These are phyloP conservation scores for Podaxis sp. DNA, from an alignment of 768 basidiomycete genomes.

Conservation along the genomic window DNA sequence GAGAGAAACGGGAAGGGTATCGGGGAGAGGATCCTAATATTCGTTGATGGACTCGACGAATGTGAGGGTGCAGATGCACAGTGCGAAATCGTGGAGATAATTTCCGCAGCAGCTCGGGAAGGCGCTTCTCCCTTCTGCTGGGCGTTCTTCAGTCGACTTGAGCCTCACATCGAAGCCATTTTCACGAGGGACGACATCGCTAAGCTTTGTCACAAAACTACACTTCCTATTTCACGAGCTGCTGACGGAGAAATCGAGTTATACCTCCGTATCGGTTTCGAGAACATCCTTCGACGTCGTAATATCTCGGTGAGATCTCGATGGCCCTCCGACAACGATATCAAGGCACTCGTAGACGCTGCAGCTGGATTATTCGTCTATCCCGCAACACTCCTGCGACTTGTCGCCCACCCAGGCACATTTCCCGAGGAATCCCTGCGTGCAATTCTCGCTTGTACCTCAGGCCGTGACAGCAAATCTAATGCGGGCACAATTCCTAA, in stretches of 20 bases:
- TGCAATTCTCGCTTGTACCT: background rate
- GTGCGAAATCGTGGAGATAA: background rate
- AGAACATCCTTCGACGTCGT: background rate
- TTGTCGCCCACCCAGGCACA: slow-evolving; percentile 19
- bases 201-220: background rate
- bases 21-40: background rate
- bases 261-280: background rate
- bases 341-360: slow-evolving; percentile 17
- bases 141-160: slow-evolving; percentile 7
- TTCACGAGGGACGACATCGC: background rate
- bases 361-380: slow-evolving; percentile 26
- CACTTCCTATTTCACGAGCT: background rate
- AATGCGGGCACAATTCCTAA: background rate
- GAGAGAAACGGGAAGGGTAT: background rate
- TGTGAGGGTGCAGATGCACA: background rate
- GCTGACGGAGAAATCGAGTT: background rate
- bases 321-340: slow-evolving; percentile 16
- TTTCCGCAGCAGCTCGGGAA: background rate
- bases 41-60: slow-evolving; percentile 2
- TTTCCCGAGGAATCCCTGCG: background rate
- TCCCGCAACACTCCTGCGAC: slow-evolving; percentile 23
- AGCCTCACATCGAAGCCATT: background rate
- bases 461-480: background rate
- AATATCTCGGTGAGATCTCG: background rate
- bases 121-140: background rate